Conservation (phyloP, 768 basidiomycete genomes). For the Collybia nuda region DNA sequence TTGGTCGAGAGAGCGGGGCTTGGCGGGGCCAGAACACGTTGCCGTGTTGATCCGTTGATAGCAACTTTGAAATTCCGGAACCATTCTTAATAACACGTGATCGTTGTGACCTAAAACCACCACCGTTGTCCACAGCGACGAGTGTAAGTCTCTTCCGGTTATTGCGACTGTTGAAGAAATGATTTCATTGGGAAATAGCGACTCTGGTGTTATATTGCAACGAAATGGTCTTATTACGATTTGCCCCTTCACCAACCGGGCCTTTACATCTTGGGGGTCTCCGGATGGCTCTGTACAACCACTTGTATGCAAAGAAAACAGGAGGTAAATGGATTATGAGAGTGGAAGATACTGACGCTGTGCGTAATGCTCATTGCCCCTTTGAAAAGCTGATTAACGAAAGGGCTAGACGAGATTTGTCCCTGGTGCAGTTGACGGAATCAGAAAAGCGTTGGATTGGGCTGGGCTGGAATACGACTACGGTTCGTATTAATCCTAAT, state of each 20-base stretch:
- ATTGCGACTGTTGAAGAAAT: no score
- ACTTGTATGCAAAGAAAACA: conserved; percentile 77
- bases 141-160: no score
- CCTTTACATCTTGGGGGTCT: conserved; percentile 93
- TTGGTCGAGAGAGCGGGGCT: no score
- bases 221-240: conserved; percentile 70
- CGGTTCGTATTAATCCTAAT: conserved; percentile 47
- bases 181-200: no score
- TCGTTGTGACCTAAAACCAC: no score
- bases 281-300: conserved; percentile 91
- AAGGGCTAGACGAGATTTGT: conserved; percentile 71
- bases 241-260: conserved; percentile 97
- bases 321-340: conserved; percentile 90
- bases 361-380: conserved; percentile 30
- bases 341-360: conserved; percentile 94
- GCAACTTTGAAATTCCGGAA: no score
- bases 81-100: no score
- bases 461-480: conserved; percentile 90
- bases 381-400: no score
- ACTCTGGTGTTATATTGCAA: neutral
- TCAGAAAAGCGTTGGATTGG: conserved; percentile 80
- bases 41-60: no score
- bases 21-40: no score
- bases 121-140: no score
- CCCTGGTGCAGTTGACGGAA: conserved; percentile 81